A percentile compares a stretch with the other conserved stretches of the same genome.
Conservation (phyloP, 495 filamentous ascomycete genomes). For the Paragyromitra xinjiangensis region DNA sequence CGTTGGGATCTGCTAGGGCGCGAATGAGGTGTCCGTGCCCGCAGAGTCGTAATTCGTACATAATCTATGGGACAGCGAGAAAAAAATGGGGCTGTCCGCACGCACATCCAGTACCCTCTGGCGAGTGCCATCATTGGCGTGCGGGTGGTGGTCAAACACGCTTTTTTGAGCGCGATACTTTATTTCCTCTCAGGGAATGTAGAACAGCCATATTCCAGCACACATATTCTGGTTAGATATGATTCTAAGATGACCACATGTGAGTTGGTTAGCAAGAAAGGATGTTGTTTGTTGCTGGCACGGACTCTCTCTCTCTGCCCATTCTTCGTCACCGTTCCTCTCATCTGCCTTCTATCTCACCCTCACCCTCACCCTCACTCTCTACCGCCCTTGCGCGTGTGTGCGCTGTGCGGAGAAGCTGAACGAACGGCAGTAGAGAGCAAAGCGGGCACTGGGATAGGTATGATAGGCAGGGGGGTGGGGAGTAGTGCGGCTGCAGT, state of each 20-base stretch:
- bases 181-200: conserved; percentile 52
- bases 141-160: conserved; percentile 41
- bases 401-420: conserved; percentile 54
- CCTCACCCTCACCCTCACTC: conserved; percentile 11
- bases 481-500: conserved; percentile 44
- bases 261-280: conserved; percentile 42
- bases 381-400: conserved; percentile 43
- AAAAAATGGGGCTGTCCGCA: conserved; percentile 50
- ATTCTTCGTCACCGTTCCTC: conserved; percentile 32
- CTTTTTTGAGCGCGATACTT: conserved; percentile 50
- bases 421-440: conserved; percentile 34
- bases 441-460: conserved; percentile 27
- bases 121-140: conserved; percentile 43
- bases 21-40: conserved; percentile 55
- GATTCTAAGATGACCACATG: conserved; percentile 44
- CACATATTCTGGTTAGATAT: conserved; percentile 42
- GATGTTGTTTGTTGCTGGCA: conserved; percentile 42
- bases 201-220: conserved; percentile 39
- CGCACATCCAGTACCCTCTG: conserved; percentile 48
- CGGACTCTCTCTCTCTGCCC: conserved; percentile 11
- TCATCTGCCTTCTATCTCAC: conserved; percentile 42
- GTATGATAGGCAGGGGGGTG: conserved; percentile 44
- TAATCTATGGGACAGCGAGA: conserved; percentile 49
- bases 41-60: conserved; percentile 53
- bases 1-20: conserved; percentile 54